A percentile compares a stretch with the other conserved stretches of the same genome.
Conservation (phyloP, 805 yeast genomes). For the Torulaspora franciscae region DNA sequence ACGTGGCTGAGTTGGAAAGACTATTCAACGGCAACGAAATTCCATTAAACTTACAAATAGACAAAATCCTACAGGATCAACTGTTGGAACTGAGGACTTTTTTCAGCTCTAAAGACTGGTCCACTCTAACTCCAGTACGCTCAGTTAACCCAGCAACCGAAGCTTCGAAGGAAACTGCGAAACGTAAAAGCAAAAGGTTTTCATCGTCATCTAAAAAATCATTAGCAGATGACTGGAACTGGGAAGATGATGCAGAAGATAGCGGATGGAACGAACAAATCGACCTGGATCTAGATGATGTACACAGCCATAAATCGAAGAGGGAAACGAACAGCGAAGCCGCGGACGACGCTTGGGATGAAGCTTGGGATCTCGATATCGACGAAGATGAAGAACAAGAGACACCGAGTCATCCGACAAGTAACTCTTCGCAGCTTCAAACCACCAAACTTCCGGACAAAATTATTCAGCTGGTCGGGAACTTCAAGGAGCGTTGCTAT, state of each 20-base stretch:
- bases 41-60: constrained; percentile 25
- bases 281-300: constrained; percentile 18
- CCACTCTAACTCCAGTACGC: constrained; percentile 1
- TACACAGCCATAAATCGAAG: constrained; percentile 2
- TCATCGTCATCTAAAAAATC: constrained; percentile 2
- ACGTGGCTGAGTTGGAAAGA: constrained; percentile 16
- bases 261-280: constrained; percentile 26
- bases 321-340: constrained; percentile 2
- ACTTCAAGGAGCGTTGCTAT: constrained; percentile 18
- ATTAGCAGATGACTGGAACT: constrained; percentile 11
- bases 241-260: constrained; percentile 16
- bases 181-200: not conserved
- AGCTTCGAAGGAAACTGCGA: not conserved
- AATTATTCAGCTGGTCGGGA: constrained; percentile 10
- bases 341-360: constrained; percentile 25
- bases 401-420: not conserved
- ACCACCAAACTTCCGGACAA: constrained; percentile 22
- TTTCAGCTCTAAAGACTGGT: constrained; percentile 15
- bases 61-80: constrained; percentile 22
- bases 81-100: constrained; percentile 16
- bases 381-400: constrained; percentile 11
- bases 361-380: constrained; percentile 23
- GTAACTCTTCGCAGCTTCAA: not conserved
- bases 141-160: not conserved
- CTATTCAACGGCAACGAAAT: constrained; percentile 24